Base-by-base conservation (phyloP, 163 green algal species). In the Scenedesmus sp. region DNA sequence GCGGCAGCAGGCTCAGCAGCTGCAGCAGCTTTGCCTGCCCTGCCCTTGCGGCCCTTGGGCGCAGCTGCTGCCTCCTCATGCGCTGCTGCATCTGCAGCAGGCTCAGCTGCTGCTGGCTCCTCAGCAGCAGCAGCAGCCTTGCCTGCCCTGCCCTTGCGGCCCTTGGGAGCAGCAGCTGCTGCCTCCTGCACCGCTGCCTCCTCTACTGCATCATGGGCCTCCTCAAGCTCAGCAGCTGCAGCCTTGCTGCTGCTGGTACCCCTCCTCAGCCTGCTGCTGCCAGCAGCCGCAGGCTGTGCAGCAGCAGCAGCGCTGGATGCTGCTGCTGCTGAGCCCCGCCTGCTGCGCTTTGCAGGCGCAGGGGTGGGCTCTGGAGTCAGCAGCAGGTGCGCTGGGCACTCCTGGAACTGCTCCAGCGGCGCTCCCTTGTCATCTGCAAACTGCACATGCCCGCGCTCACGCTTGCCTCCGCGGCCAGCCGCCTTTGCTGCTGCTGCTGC, bases 341-440 rank as follows among this genome's bases (percentile, higher is more conserved):
- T 90, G 85, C 85, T 55, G 23, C 59, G 57, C 59, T 74, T 74
- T n/a, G 84, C 62, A 52, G 70, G 77, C 15, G n/a, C 16, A 55
- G 85, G 85, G 52, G 57, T 59, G 54, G 85, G 86, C 66, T 73
- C 67, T 26, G 86, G 73, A 12, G 87, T 60, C 26, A 91, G 76
- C 76, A 91, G 87, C 87, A 81, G 76, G 23, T 81, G 54, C 7
- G 55, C 74, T 52, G 74, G 74, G 20, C 55, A 86, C 74, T 91
- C 87, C 87, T 91, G 87, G 16, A 56, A 55, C 10, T 87, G 55
- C 62, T 77, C 57, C 7, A 91, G 76, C 59, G 66, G 76, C 20
- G 20, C 87, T 46, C 87, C 87, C 54, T 54, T 52, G 12, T 91
- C 70, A 79, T 91, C 87, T 54, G 87, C 87, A 91, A 91, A 91